phyloP scores from a whole-genome alignment of 2,329 filamentous ascomycete species.

The Xenosphaeropsis pyriputrescens region DNA sequence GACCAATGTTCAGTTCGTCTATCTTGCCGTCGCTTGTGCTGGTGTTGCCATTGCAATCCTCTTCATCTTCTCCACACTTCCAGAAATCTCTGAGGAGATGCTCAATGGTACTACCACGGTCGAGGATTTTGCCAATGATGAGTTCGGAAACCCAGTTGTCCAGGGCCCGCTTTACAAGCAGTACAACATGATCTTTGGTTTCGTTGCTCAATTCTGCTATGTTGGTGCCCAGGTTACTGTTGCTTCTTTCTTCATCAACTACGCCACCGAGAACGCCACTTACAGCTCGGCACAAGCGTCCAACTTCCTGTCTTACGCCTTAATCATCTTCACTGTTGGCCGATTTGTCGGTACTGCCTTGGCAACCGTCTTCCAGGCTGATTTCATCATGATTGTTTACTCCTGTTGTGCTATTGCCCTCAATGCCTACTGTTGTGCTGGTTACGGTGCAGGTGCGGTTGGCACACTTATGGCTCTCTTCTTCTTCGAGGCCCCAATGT shows the following conservation, averaged over 20 bases:
- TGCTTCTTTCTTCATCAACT: conserved; percentile 60
- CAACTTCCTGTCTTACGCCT: conserved; percentile 59
- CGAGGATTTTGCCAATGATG: conserved; percentile 29
- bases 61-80: conserved; percentile 50
- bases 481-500: conserved; percentile 71
- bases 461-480: conserved; percentile 54
- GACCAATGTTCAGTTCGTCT: conserved; percentile 66
- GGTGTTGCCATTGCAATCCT: conserved; percentile 54
- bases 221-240: conserved; percentile 57
- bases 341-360: conserved; percentile 48
- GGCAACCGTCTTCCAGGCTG: conserved; percentile 24
- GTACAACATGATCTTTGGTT: conserved; percentile 63
- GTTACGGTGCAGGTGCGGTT: conserved; percentile 28
- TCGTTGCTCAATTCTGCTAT: conserved; percentile 67
- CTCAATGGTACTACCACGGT: conserved; percentile 26
- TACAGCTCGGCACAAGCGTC: conserved; percentile 38
- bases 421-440: conserved; percentile 10
- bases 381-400: conserved; percentile 52
- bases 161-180: conserved; percentile 50
- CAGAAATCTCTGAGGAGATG: conserved; percentile 37
- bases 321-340: conserved; percentile 58
- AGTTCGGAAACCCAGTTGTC: conserved; percentile 31
- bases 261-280: conserved; percentile 41
- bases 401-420: conserved; percentile 31
- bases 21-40: conserved; percentile 59